Evolutionary conservation across 441 rosid genomes (phyloP).

Genomic region (Gossypium trilobum): DNA sequence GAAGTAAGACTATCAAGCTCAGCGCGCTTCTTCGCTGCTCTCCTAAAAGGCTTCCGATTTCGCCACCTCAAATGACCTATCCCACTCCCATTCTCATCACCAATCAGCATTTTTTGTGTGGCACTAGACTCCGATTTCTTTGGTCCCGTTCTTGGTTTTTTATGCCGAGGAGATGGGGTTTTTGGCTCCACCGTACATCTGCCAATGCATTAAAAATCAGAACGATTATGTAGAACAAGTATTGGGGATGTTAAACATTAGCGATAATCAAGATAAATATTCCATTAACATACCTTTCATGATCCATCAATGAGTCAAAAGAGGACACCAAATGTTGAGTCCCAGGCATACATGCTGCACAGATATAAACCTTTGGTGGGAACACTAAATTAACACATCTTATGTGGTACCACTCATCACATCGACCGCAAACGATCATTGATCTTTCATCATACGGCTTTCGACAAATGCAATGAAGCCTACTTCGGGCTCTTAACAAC

Average conservation of each 20-base stretch:
- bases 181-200: conserved; percentile 45
- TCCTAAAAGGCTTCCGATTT: conserved; percentile 58
- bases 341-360: conserved; percentile 71
- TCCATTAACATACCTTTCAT: conserved; percentile 34
- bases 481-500: conserved; percentile 58
- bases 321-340: conserved; percentile 17
- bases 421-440: conserved; percentile 53
- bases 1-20: conserved; percentile 13
- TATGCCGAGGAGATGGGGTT: conserved; percentile 38
- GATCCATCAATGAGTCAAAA: conserved; percentile 19
- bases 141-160: conserved; percentile 17
- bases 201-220: conserved; percentile 20
- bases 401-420: conserved; percentile 71
- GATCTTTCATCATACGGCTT: conserved; percentile 57
- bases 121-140: conserved; percentile 13
- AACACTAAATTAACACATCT: conserved; percentile 49
- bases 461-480: conserved; percentile 77
- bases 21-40: conserved; percentile 43
- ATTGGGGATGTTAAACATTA: neutral
- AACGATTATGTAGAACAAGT: neutral
- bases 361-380: conserved; percentile 38
- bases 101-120: conserved; percentile 15
- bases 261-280: neutral
- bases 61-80: conserved; percentile 52
- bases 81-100: conserved; percentile 22